phyloP scores from a whole-genome alignment of 305 asterid genomes.

The Fraxinus xanthoxyloides region DNA sequence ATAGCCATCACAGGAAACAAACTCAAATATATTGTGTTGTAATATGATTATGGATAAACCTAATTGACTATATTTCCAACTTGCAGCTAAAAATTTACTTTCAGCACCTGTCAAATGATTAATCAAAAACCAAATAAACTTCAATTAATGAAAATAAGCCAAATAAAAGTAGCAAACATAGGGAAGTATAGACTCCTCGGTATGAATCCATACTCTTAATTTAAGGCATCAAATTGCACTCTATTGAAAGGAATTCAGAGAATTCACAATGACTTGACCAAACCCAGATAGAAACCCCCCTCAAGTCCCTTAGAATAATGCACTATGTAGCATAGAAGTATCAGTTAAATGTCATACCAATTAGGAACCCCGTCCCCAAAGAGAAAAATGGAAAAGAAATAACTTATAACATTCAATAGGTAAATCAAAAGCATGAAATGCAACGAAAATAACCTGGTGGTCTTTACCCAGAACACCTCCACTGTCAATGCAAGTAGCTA shows the following conservation, averaged over 20 bases:
- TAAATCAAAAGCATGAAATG: slow-evolving; percentile 17
- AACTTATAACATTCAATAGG: background rate
- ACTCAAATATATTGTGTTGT: slow-evolving; percentile 4
- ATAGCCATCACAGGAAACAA: slow-evolving; percentile 36
- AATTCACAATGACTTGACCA: background rate
- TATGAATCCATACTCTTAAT: background rate
- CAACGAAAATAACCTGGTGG: background rate
- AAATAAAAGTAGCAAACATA: background rate
- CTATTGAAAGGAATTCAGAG: background rate
- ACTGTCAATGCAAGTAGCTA: slow-evolving; percentile 6
- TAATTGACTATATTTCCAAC: slow-evolving; percentile 18
- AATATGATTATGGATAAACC: slow-evolving; percentile 24
- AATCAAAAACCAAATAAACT: slow-evolving; percentile 8
- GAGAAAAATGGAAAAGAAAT: background rate
- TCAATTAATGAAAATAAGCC: background rate
- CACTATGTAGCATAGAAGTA: background rate
- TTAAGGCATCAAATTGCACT: background rate
- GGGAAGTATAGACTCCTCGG: background rate
- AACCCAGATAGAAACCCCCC: slow-evolving; percentile 7
- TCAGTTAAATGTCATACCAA: background rate
- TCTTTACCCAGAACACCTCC: slow-evolving; percentile 16
- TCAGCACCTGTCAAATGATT: slow-evolving; percentile 9
- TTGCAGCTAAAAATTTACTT: slow-evolving; percentile 12
- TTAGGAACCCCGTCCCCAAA: background rate
- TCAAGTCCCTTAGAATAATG: background rate